These are phyloP conservation scores for Xylaria sp. DNA, from an alignment of 2,329 filamentous ascomycete species.

Conservation along the genomic window DNA sequence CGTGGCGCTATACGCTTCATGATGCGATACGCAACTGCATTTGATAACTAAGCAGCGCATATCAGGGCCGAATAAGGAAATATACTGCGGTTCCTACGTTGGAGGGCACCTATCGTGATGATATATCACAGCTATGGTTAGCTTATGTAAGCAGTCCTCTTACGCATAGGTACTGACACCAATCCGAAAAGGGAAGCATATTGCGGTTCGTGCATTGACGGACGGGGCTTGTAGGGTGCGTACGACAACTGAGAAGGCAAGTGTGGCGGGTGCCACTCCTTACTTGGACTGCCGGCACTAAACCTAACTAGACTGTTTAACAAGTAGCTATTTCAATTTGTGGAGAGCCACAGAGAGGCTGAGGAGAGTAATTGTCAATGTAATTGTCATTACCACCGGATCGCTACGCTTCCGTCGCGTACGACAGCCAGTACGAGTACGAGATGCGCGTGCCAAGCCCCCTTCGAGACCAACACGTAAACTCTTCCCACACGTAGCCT, in stretches of 20 bases:
- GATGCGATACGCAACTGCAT: background rate
- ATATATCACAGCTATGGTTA: background rate
- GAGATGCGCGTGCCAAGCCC: conserved; percentile 31
- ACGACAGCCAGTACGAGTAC: conserved; percentile 34
- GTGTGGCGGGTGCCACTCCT: no score
- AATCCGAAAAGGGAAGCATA: conserved; percentile 30
- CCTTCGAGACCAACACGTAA: background rate
- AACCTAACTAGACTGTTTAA: background rate
- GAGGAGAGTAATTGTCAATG: conserved; percentile 26
- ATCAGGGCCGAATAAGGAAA: conserved; percentile 28
- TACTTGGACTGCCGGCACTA: no score
- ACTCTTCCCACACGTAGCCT: background rate
- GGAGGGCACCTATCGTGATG: background rate
- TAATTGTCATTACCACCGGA: conserved; percentile 37
- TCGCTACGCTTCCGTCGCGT: conserved; percentile 30
- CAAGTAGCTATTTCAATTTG: background rate
- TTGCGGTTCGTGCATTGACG: conserved; percentile 12
- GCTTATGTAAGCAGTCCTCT: conserved; percentile 11
- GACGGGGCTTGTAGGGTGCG: no score
- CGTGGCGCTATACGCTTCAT: background rate
- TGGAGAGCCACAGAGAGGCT: background rate
- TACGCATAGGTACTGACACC: background rate
- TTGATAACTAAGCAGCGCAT: conserved; percentile 23
- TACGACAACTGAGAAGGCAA: no score
- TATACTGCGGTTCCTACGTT: conserved; percentile 26